Evolutionary conservation across 2,329 filamentous ascomycete genomes (phyloP).

Genomic region (Xylaria sp.): DNA sequence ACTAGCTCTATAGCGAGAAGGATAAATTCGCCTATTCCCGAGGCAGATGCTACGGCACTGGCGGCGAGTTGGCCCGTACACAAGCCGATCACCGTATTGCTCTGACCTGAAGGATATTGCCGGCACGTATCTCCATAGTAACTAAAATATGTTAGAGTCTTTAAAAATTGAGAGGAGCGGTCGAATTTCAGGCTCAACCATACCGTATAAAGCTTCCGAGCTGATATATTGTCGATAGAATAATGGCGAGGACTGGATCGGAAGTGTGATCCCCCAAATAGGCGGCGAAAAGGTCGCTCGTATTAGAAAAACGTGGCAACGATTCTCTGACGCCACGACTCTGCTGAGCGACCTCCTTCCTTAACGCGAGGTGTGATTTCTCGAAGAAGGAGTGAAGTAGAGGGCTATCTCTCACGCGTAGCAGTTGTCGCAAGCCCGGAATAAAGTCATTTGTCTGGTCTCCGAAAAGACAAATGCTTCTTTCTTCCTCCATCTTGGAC

Average conservation of each 20-base stretch:
- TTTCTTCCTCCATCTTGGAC: neutral
- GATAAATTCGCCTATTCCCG: conserved; percentile 6
- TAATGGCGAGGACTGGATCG: neutral
- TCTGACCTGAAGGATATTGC: neutral
- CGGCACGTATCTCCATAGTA: neutral
- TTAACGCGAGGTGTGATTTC: conserved; percentile 16
- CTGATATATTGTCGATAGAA: neutral
- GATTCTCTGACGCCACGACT: neutral
- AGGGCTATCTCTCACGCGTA: conserved; percentile 13
- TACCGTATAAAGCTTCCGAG: neutral
- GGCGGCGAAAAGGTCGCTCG: neutral
- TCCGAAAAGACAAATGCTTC: conserved; percentile 18
- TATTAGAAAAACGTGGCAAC: neutral
- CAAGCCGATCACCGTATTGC: conserved; percentile 7
- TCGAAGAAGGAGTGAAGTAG: conserved; percentile 14
- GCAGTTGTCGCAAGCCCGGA: conserved; percentile 16
- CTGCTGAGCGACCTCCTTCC: neutral
- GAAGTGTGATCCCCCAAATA: neutral
- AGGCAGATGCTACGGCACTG: conserved; percentile 10
- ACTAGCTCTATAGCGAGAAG: conserved; percentile 2
- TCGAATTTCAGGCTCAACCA: neutral
- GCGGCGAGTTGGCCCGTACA: conserved; percentile 21
- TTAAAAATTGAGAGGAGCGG: neutral
- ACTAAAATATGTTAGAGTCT: neutral
- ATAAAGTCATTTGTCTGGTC: conserved; percentile 17